Conservation (phyloP, 768 basidiomycete species). For the Pleurotus salmoneostramineus region DNA sequence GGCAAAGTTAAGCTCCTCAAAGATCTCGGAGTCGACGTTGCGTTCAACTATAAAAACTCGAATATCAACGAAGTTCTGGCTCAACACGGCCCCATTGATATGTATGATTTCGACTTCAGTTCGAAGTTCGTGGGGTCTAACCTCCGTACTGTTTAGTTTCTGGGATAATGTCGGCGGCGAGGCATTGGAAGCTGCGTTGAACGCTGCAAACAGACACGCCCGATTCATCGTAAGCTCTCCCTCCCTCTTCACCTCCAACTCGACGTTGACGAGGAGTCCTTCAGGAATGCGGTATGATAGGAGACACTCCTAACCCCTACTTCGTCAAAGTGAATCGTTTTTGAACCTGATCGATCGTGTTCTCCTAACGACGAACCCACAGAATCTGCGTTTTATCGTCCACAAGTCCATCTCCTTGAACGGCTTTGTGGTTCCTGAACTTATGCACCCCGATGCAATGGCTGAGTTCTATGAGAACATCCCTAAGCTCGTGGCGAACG, state of each 20-base stretch:
- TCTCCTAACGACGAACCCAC: constrained; percentile 16
- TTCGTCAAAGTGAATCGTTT: background rate
- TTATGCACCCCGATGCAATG: constrained; percentile 18
- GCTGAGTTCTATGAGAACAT: constrained; percentile 26
- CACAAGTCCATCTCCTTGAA: constrained; percentile 29
- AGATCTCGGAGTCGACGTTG: constrained; percentile 42
- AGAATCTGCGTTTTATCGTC: constrained; percentile 28
- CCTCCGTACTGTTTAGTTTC: background rate
- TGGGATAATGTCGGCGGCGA: constrained; percentile 35
- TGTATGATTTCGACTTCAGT: constrained; percentile 20
- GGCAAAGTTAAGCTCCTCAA: constrained; percentile 44
- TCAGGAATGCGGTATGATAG: constrained; percentile 23
- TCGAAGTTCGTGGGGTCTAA: background rate
- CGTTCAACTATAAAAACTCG: constrained; percentile 52
- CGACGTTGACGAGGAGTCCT: background rate
- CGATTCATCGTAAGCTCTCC: constrained; percentile 26
- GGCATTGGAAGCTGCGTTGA: constrained; percentile 38
- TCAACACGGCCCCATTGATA: constrained; percentile 37
- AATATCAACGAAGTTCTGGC: constrained; percentile 36
- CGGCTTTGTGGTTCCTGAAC: constrained; percentile 28
- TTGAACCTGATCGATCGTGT: constrained; percentile 11
- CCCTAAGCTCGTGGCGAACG: constrained; percentile 24
- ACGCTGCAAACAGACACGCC: constrained; percentile 26
- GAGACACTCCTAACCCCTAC: constrained; percentile 12
- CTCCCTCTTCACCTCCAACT: background rate